Conservation (phyloP, 495 filamentous ascomycete genomes). For the Massariosphaeria phaeospora region DNA sequence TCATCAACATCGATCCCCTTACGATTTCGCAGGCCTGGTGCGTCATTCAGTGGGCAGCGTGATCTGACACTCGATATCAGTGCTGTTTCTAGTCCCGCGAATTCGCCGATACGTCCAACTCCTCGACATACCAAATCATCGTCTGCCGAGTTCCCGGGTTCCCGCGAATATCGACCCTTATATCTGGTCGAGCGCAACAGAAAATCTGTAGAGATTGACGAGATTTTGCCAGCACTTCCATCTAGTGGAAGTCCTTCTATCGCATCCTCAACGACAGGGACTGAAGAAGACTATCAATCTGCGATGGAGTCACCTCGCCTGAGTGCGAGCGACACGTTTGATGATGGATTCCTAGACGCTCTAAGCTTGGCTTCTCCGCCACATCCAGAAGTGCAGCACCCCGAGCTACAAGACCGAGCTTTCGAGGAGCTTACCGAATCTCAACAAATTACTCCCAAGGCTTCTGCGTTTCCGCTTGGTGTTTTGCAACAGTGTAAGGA, state of each 20-base stretch:
- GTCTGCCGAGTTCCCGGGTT: conserved; percentile 37
- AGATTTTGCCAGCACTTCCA: conserved; percentile 27
- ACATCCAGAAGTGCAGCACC: no score
- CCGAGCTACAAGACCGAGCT: conserved; percentile 14
- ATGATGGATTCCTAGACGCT: conserved; percentile 16
- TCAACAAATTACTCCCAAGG: conserved; percentile 39
- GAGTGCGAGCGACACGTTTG: conserved; percentile 15
- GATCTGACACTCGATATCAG: conserved; percentile 30
- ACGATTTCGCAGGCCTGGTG: conserved; percentile 33
- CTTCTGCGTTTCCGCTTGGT: conserved; percentile 21
- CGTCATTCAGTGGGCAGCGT: conserved; percentile 24
- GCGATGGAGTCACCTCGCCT: conserved; percentile 34
- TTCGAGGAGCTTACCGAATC: conserved; percentile 35
- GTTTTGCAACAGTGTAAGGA: conserved; percentile 2
- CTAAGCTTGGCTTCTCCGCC: not conserved
- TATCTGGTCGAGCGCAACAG: conserved; percentile 44
- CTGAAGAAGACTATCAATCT: conserved; percentile 42
- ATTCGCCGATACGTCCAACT: conserved; percentile 32
- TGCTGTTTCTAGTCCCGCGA: conserved; percentile 11
- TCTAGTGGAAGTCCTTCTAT: conserved; percentile 12
- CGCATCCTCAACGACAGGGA: conserved; percentile 34
- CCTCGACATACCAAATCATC: conserved; percentile 25
- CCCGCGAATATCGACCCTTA: conserved; percentile 39
- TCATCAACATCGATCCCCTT: conserved; percentile 39
- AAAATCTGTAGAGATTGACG: conserved; percentile 39